A percentile compares a stretch with the other conserved stretches of the same genome.
phyloP scores from a whole-genome alignment of 148 eudicot species.

The Nepenthes gracilis region DNA sequence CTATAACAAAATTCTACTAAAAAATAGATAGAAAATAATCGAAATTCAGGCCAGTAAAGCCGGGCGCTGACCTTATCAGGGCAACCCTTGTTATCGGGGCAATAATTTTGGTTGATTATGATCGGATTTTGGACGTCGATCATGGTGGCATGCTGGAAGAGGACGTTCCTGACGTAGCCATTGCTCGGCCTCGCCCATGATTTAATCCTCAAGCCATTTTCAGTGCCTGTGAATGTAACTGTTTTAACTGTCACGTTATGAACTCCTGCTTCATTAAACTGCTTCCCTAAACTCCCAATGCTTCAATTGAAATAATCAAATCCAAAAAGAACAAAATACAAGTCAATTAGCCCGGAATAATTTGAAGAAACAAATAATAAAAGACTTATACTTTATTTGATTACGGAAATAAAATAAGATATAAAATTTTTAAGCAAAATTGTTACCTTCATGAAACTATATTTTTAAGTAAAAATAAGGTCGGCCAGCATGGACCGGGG shows the following conservation, averaged over 20 bases:
- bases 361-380: no score
- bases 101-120: slow-evolving; percentile 15
- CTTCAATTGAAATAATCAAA: slow-evolving; percentile 1
- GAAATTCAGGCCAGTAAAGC: background rate
- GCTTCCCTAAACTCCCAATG: slow-evolving; percentile 14
- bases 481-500: no score
- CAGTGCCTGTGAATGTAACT: slow-evolving; percentile 5
- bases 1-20: background rate
- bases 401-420: no score
- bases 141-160: slow-evolving; percentile 12
- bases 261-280: slow-evolving; percentile 7
- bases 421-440: no score
- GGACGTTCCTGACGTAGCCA: slow-evolving; percentile 9
- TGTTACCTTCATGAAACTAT: no score
- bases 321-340: no score
- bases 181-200: slow-evolving; percentile 14
- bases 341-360: no score
- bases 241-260: slow-evolving; percentile 9
- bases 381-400: no score
- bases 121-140: slow-evolving; percentile 11
- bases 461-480: no score
- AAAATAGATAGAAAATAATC: background rate
- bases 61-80: slow-evolving; percentile 6
- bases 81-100: slow-evolving; percentile 10
- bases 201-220: slow-evolving; percentile 15